Conservation (phyloP, 1,139 yeast species). For the Geotrichum restrictum region DNA sequence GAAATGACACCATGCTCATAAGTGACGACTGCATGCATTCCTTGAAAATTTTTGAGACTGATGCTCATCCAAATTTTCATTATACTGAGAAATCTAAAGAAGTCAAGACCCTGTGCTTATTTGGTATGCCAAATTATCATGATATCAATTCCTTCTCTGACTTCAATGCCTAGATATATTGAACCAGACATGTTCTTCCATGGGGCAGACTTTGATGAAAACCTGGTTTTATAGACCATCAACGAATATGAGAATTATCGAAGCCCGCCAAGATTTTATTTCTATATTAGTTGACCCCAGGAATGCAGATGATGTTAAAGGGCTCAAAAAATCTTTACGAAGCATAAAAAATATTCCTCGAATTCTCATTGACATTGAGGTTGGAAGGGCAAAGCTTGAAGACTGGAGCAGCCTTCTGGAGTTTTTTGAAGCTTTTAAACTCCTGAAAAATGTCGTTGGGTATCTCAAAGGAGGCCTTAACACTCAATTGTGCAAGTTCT, state of each 20-base stretch:
- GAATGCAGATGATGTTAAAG: conserved; percentile 25
- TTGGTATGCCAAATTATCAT: conserved; percentile 21
- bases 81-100: conserved; percentile 13
- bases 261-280: conserved; percentile 36
- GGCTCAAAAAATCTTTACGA: conserved; percentile 27
- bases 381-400: conserved; percentile 32
- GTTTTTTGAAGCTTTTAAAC: conserved; percentile 24
- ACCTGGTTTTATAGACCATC: conserved; percentile 42
- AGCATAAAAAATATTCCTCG: conserved; percentile 34
- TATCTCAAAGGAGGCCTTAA: conserved; percentile 15
- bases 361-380: conserved; percentile 30
- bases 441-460: conserved; percentile 13
- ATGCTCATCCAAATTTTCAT: conserved; percentile 25
- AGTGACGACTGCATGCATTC: conserved; percentile 42
- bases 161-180: conserved; percentile 18
- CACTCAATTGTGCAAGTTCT: background rate
- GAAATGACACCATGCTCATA: conserved; percentile 32
- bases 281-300: conserved; percentile 28
- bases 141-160: too few relatives aligned
- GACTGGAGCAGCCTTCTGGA: conserved; percentile 35
- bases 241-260: conserved; percentile 30
- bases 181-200: conserved; percentile 33
- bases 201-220: conserved; percentile 36
- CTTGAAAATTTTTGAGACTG: conserved; percentile 33
- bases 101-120: conserved; percentile 23